These are phyloP conservation scores for Nasturtium officinale DNA, from an alignment of 345 rosid genomes.

Conservation along the genomic window DNA sequence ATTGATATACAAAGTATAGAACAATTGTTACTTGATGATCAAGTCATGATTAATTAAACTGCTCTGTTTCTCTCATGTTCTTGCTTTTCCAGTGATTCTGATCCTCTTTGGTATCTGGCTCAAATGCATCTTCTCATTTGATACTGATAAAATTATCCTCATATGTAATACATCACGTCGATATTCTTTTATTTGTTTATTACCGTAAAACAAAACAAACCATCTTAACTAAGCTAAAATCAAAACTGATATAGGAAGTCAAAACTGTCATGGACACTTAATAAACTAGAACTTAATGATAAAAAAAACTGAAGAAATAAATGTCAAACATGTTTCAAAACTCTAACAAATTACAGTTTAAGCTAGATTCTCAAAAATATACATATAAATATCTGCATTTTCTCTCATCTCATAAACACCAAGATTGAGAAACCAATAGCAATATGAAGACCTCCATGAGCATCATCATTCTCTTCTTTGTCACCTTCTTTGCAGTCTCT, in stretches of 20 bases:
- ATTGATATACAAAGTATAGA: too few species aligned
- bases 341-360: background rate
- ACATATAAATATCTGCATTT: background rate
- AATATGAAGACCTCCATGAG: constrained; percentile 26
- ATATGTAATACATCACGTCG: background rate
- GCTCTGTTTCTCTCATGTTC: background rate
- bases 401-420: background rate
- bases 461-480: constrained; percentile 9
- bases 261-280: background rate
- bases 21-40: background rate
- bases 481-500: background rate
- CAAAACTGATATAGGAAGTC: background rate
- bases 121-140: background rate
- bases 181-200: background rate
- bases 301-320: background rate
- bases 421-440: background rate
- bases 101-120: too few species aligned
- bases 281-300: background rate
- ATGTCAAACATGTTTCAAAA: background rate
- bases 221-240: background rate
- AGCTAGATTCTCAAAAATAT: background rate
- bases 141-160: background rate
- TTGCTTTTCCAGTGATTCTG: too few species aligned
- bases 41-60: background rate
- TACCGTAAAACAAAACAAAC: too few species aligned